Conservation (phyloP, 192 early-diverging fungal genomes). For the Rhizophagus clarus region DNA sequence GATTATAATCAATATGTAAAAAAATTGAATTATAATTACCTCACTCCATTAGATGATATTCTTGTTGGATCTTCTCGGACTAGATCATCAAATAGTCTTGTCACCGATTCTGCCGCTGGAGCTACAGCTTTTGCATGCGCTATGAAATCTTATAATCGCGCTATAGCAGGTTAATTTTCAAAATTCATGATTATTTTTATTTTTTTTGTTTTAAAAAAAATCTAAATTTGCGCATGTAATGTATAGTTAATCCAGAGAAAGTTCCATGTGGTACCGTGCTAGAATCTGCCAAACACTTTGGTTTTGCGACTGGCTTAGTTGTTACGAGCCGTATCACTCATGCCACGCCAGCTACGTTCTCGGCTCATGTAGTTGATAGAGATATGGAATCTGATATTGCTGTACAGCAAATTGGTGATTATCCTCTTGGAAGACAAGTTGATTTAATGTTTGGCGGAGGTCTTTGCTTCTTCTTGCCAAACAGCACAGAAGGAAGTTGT, state of each 20-base stretch:
- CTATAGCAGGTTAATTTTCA: slow-evolving; percentile 70
- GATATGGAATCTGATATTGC: slow-evolving; percentile 89
- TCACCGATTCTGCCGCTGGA: slow-evolving; percentile 97
- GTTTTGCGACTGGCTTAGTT: slow-evolving; percentile 88
- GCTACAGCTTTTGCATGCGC: slow-evolving; percentile 95
- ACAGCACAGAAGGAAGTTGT: slow-evolving; percentile 66
- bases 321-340: slow-evolving; percentile 97
- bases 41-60: slow-evolving; percentile 66
- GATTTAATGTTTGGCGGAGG: slow-evolving; percentile 96
- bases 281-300: slow-evolving; percentile 88
- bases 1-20: slow-evolving; percentile 74
- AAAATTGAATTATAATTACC: slow-evolving; percentile 45
- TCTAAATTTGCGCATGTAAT: background rate
- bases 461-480: slow-evolving; percentile 84
- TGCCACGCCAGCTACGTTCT: slow-evolving; percentile 81
- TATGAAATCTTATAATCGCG: slow-evolving; percentile 92
- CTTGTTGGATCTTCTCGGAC: slow-evolving; percentile 92
- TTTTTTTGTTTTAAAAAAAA: background rate
- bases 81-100: slow-evolving; percentile 72
- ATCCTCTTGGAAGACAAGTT: slow-evolving; percentile 76
- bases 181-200: background rate
- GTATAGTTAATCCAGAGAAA: slow-evolving; percentile 57
- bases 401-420: slow-evolving; percentile 87
- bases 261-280: slow-evolving; percentile 90
- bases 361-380: slow-evolving; percentile 79